Percentiles rank a stretch among this genome's conserved stretches.
Conservation (phyloP, 352 stramenopile genomes). For the Phytophthora vignae region DNA sequence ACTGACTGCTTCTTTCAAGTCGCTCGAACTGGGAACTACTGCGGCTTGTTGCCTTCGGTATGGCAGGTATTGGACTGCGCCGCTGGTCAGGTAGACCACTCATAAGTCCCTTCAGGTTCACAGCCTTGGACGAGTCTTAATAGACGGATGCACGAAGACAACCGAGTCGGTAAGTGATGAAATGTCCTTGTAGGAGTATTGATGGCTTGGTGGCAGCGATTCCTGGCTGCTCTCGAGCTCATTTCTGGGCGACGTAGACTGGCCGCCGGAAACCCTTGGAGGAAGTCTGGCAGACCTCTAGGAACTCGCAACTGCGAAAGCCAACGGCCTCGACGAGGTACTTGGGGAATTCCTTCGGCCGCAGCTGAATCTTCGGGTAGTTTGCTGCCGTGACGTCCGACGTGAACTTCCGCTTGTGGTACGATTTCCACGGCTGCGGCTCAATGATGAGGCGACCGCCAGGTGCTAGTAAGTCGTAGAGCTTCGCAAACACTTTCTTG, state of each 20-base stretch:
- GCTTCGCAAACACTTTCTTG: slow-evolving; percentile 72
- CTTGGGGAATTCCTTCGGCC: slow-evolving; percentile 76
- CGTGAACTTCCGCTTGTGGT: slow-evolving; percentile 89
- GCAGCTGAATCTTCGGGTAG: slow-evolving; percentile 75
- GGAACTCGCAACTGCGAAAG: slow-evolving; percentile 72
- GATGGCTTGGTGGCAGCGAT: slow-evolving; percentile 10
- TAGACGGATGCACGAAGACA: slow-evolving; percentile 44
- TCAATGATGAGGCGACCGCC: slow-evolving; percentile 85
- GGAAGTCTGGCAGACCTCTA: slow-evolving; percentile 82
- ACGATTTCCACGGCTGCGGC: slow-evolving; percentile 89
- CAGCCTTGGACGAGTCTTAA: slow-evolving; percentile 33
- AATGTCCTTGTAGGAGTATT: slow-evolving; percentile 25
- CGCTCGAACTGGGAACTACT: slow-evolving; percentile 16
- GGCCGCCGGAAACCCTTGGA: slow-evolving; percentile 78
- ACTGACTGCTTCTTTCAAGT: slow-evolving; percentile 11
- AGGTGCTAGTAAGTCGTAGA: slow-evolving; percentile 69
- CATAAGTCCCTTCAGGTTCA: slow-evolving; percentile 15
- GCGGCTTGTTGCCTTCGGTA: slow-evolving; percentile 32
- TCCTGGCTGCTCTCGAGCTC: slow-evolving; percentile 11
- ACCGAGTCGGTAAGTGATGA: slow-evolving; percentile 42
- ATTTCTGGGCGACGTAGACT: slow-evolving; percentile 83
- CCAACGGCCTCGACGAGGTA: slow-evolving; percentile 66
- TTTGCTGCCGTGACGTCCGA: slow-evolving; percentile 76
- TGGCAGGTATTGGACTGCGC: slow-evolving; percentile 16
- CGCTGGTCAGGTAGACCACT: slow-evolving; percentile 29